These are phyloP conservation scores for Emericellopsis atlantica DNA, from an alignment of 2,329 filamentous ascomycete species.

Conservation along the genomic window DNA sequence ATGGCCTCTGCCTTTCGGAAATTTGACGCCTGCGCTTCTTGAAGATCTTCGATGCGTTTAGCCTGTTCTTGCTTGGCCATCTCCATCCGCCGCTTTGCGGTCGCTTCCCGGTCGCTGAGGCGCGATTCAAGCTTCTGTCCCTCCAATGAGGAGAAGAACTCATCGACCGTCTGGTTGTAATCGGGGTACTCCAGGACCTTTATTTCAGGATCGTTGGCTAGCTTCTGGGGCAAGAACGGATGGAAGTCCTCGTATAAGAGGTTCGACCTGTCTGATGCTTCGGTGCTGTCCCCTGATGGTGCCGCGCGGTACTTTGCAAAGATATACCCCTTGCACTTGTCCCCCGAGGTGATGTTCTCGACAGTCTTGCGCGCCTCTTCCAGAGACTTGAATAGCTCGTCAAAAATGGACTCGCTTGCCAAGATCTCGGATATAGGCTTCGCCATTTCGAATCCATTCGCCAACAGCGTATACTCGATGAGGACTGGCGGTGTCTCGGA, in stretches of 20 bases:
- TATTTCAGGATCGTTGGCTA: constrained; percentile 52
- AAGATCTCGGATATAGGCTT: constrained; percentile 58
- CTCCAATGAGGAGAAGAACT: constrained; percentile 95
- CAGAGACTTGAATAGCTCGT: constrained; percentile 55
- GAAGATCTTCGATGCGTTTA: constrained; percentile 72
- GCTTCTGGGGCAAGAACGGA: constrained; percentile 75
- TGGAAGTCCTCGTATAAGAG: constrained; percentile 91
- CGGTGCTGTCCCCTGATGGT: constrained; percentile 8
- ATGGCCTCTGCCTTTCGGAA: constrained; percentile 82
- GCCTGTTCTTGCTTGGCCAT: constrained; percentile 73
- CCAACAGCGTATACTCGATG: constrained; percentile 71
- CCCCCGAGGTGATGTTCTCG: constrained; percentile 52
- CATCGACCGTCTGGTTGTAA: constrained; percentile 89
- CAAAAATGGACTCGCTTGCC: constrained; percentile 48
- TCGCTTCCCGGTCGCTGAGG: constrained; percentile 68
- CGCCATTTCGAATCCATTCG: constrained; percentile 56
- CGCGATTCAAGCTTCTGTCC: constrained; percentile 82
- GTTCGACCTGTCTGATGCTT: constrained; percentile 23
- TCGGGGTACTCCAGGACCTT: constrained; percentile 66
- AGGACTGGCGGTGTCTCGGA: constrained; percentile 81
- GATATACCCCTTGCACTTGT: constrained; percentile 70
- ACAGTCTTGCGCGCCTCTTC: constrained; percentile 58
- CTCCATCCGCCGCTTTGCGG: constrained; percentile 74
- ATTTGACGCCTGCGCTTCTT: constrained; percentile 71
- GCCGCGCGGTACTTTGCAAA: constrained; percentile 52